phyloP scores from a whole-genome alignment of 225 moss, liverwort and hornwort species.

The Takakia lepidozioides region DNA sequence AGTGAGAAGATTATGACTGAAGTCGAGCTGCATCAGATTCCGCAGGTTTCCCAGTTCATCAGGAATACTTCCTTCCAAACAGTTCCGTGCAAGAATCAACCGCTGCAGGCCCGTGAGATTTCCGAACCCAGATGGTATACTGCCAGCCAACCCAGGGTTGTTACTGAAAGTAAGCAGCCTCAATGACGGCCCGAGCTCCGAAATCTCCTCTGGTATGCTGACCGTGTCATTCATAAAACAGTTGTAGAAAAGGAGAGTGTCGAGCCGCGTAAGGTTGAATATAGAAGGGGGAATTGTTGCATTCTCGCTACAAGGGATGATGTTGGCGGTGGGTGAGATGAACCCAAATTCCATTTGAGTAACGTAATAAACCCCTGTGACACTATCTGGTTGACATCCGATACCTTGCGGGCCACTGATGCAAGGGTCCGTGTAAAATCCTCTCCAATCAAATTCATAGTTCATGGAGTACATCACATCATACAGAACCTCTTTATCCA shows the following conservation, averaged over 20 bases:
- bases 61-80: slow-evolving; percentile 1
- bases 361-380: slow-evolving; percentile 22
- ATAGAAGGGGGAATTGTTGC: slow-evolving; percentile 29
- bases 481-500: slow-evolving; percentile 22
- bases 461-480: slow-evolving; percentile 30
- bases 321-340: slow-evolving; percentile 23
- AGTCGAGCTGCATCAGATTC: slow-evolving; percentile 24
- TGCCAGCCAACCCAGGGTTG: slow-evolving; percentile 13
- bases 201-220: slow-evolving; percentile 3
- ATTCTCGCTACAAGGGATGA: slow-evolving; percentile 21
- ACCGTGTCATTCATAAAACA: slow-evolving; percentile 15
- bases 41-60: not conserved
- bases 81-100: slow-evolving; percentile 18
- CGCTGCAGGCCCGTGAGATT: slow-evolving; percentile 26
- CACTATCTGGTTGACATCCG: slow-evolving; percentile 19
- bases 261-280: slow-evolving; percentile 14
- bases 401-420: slow-evolving; percentile 31
- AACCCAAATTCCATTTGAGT: slow-evolving; percentile 37
- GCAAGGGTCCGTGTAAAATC: slow-evolving; percentile 28
- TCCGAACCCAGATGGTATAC: slow-evolving; percentile 20
- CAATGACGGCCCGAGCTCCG: not conserved
- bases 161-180: slow-evolving; percentile 31
- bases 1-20: slow-evolving; percentile 26
- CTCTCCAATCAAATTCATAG: slow-evolving; percentile 24
- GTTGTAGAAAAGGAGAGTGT: slow-evolving; percentile 17